phyloP scores from a whole-genome alignment of 805 yeast genomes.

The Spathaspora boniae region DNA sequence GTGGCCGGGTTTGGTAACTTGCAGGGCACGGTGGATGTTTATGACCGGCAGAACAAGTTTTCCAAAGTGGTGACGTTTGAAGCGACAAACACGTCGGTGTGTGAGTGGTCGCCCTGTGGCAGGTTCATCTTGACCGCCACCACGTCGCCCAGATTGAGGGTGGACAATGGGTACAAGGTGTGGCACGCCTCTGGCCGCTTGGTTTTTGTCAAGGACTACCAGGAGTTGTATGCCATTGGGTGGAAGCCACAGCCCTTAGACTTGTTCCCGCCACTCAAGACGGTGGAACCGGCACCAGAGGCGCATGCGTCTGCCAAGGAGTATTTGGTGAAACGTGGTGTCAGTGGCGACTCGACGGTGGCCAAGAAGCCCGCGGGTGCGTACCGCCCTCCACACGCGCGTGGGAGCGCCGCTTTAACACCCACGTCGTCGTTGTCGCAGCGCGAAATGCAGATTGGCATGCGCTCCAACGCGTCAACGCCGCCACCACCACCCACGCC shows the following conservation, averaged over 20 bases:
- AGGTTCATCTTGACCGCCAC: slow-evolving; percentile 91
- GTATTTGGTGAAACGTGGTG: slow-evolving; percentile 42
- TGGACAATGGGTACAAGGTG: slow-evolving; percentile 89
- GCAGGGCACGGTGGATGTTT: slow-evolving; percentile 93
- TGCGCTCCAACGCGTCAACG: slow-evolving; percentile 18
- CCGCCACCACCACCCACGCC: slow-evolving; percentile 19
- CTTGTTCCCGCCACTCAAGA: slow-evolving; percentile 52
- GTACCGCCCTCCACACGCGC: slow-evolving; percentile 95
- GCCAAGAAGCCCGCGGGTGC: slow-evolving; percentile 76
- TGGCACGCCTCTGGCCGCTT: slow-evolving; percentile 91
- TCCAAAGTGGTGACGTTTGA: slow-evolving; percentile 74
- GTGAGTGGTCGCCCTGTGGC: slow-evolving; percentile 98
- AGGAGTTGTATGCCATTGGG: slow-evolving; percentile 72
- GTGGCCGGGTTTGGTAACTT: slow-evolving; percentile 98
- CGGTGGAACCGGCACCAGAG: slow-evolving; percentile 52
- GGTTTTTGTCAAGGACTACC: slow-evolving; percentile 72
- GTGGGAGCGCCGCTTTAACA: slow-evolving; percentile 38
- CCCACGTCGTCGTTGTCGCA: slow-evolving; percentile 54
- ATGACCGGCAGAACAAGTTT: slow-evolving; percentile 87
- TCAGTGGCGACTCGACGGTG: slow-evolving; percentile 26
- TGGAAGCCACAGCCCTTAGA: slow-evolving; percentile 73
- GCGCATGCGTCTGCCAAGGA: slow-evolving; percentile 72
- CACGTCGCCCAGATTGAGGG: slow-evolving; percentile 93
- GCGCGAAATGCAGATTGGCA: slow-evolving; percentile 38
- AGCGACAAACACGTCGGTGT: slow-evolving; percentile 93